Evolutionary conservation across 1,284 basidiomycete genomes (phyloP).

Genomic region (Lentinula novae-zelandiae): DNA sequence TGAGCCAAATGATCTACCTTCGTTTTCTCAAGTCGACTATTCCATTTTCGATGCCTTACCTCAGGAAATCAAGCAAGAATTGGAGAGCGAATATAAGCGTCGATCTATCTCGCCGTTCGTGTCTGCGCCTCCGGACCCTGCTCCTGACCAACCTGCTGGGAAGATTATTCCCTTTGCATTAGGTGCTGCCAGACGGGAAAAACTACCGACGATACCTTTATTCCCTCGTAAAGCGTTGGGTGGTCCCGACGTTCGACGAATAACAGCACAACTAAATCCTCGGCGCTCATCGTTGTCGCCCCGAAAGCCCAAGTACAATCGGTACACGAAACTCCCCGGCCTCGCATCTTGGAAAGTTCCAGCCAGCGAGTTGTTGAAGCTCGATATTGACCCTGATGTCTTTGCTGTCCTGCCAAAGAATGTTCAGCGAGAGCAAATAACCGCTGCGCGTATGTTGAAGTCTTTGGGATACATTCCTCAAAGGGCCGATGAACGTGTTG

Average conservation of each 20-base stretch:
- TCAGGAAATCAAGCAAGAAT: slow-evolving; percentile 63
- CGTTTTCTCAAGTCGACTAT: slow-evolving; percentile 73
- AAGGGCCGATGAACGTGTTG: slow-evolving; percentile 33
- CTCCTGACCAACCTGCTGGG: background rate
- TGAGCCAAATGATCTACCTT: slow-evolving; percentile 46
- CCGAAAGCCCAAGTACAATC: slow-evolving; percentile 30
- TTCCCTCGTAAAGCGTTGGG: slow-evolving; percentile 22
- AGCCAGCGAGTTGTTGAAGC: slow-evolving; percentile 50
- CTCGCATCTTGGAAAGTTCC: slow-evolving; percentile 28
- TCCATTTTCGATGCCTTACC: slow-evolving; percentile 73
- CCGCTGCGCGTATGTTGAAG: slow-evolving; percentile 47
- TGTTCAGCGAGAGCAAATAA: slow-evolving; percentile 72
- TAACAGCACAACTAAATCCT: slow-evolving; percentile 54
- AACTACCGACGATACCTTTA: background rate
- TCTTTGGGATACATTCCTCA: slow-evolving; percentile 35
- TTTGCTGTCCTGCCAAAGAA: slow-evolving; percentile 61
- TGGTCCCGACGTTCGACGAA: slow-evolving; percentile 45
- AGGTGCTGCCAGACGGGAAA: background rate
- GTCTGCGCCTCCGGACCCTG: background rate
- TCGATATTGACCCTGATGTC: slow-evolving; percentile 71
- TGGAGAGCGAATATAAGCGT: slow-evolving; percentile 63
- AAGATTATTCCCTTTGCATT: background rate
- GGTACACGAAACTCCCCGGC: slow-evolving; percentile 15
- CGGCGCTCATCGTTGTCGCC: slow-evolving; percentile 36
- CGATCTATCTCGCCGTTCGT: slow-evolving; percentile 46